A percentile compares a stretch with the other conserved stretches of the same genome.
Conservation (phyloP, 78 protist genomes). For the Dictyostelium discoideum region dicty_2.7 NC_007091.3:3318001-3318500, state of each 20-base stretch:
- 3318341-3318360: neutral
- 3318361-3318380: neutral
- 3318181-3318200: neutral
- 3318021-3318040: too few relatives aligned
- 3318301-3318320: neutral
- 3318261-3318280: neutral
- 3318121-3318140: neutral
- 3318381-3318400: neutral
- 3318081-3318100: neutral
- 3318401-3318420: slow-evolving; percentile 22
- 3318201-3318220: neutral
- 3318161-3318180: neutral
- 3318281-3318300: neutral
- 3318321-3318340: neutral
- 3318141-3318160: neutral
- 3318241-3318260: neutral
- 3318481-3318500: too few relatives aligned
- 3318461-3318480: too few relatives aligned
- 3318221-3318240: neutral
- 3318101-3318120: neutral
- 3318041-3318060: neutral
- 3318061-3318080: neutral
- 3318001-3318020: too few relatives aligned
- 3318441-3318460: neutral
- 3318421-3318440: neutral